Evolutionary conservation across 2,329 filamentous ascomycete species (phyloP).

Genomic region (Alternaria hordeiaustralica): DNA sequence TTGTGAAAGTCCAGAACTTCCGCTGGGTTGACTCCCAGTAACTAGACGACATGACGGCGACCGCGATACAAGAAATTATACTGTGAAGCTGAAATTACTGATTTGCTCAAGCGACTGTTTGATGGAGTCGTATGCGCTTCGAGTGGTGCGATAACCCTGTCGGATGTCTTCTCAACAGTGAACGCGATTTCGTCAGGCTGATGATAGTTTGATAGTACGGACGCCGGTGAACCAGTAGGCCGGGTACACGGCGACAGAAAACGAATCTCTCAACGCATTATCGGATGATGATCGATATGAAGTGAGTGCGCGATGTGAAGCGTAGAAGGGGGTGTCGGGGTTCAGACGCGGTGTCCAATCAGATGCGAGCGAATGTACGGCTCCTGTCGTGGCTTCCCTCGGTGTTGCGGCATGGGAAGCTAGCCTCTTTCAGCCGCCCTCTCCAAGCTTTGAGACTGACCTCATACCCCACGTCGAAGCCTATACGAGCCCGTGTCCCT

Average conservation of each 20-base stretch:
- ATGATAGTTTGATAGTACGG: neutral
- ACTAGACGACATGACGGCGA: slow-evolving; percentile 78
- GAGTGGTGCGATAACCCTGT: neutral
- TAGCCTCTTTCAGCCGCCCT: slow-evolving; percentile 31
- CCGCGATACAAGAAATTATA: neutral
- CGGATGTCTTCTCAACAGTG: neutral
- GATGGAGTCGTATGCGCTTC: neutral
- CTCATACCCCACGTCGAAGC: slow-evolving; percentile 39
- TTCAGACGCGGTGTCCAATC: slow-evolving; percentile 19
- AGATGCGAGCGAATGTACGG: slow-evolving; percentile 17
- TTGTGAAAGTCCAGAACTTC: slow-evolving; percentile 87
- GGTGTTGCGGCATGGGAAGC: slow-evolving; percentile 19
- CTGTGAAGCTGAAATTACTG: neutral
- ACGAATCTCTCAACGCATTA: neutral
- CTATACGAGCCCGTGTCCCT: slow-evolving; percentile 21
- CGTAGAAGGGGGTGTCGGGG: neutral
- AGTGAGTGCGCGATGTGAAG: neutral
- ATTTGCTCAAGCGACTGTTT: neutral
- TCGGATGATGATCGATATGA: neutral
- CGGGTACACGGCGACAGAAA: neutral
- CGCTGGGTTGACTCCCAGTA: slow-evolving; percentile 97
- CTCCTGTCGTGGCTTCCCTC: slow-evolving; percentile 20
- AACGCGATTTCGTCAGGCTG: neutral
- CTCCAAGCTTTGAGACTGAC: slow-evolving; percentile 33
- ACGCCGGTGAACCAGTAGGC: neutral